Evolutionary conservation across 2,329 filamentous ascomycete species (phyloP), one percentile per base, ranked within the genome.

Genomic region (Aureobasidium sp.): DNA sequence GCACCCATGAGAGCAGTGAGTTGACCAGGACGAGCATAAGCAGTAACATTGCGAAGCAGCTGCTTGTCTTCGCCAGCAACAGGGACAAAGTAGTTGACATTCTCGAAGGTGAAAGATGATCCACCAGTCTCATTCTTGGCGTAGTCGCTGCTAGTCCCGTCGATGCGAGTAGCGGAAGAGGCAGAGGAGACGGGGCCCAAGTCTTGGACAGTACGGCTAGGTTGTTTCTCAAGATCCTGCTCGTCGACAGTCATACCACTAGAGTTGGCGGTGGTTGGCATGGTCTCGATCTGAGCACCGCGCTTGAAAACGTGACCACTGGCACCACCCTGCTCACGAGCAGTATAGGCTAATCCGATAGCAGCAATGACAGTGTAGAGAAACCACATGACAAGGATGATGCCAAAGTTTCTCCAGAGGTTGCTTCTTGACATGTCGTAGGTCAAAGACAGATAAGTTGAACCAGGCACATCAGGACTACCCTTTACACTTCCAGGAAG

Each of bases 1-100:
- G 91, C 89, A 1, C 91, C 93, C 49, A 90, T 68, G 38, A 95
- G 79, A 8, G 73, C 75, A 3, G 74, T 80, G n/a, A 80, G 68
- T 1, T 72, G 76, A 2, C 77, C 79, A 8, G 78, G 78, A 57
- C 77, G 79, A 2, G 79, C 77, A 65, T 70, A 81, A 6, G 70
- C 79, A 19, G 70, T 71, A 2, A 81, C 75, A 54, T 79, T 64
- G 44, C 81, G 76, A 4, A 82, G 64, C 6, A 82, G 65, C 53
- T 75, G 66, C n/a, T 77, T 69, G 1, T 70, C 67, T 24, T 72
- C 74, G 19, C 73, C 74, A 60, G 77, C 76, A 57, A 77, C 71
- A 17, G 69, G 67, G 37, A 79, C 75, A 57, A 76, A 77, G 56
- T 80, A 80, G 52, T 70, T 73, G 4, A 82, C 74, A 59, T 81